Evolutionary conservation across 176 grass and related monocot genomes (phyloP).

Genomic region (Avena atlantica): DNA sequence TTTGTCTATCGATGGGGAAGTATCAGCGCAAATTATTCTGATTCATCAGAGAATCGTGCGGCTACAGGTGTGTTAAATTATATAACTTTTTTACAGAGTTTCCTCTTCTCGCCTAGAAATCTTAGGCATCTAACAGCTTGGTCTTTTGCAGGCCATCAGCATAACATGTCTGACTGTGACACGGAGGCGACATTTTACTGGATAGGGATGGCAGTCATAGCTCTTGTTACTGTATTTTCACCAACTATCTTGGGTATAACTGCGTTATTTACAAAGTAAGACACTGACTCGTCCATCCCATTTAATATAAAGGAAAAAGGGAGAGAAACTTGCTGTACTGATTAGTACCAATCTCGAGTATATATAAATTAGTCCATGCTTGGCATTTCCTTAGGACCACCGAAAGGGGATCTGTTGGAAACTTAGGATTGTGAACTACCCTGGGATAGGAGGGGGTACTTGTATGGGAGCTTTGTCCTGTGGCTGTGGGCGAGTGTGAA

Average conservation of each 20-base stretch:
- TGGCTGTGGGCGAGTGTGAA: neutral
- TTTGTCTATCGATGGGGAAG: constrained; percentile 74
- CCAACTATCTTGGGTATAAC: constrained; percentile 78
- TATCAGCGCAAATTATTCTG: constrained; percentile 53
- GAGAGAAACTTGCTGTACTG: neutral
- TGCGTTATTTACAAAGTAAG: constrained; percentile 87
- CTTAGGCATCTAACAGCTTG: constrained; percentile 18
- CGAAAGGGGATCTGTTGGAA: neutral
- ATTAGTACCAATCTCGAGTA: constrained; percentile 1
- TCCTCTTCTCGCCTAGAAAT: neutral
- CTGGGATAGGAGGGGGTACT: neutral
- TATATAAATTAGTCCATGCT: neutral
- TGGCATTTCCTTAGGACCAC: neutral
- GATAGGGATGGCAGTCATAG: constrained; percentile 72
- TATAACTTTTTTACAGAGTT: constrained; percentile 26
- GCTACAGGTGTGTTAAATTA: constrained; percentile 69
- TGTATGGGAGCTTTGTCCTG: neutral
- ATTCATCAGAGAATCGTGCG: constrained; percentile 59
- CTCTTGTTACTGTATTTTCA: constrained; percentile 57
- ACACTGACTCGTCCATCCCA: neutral
- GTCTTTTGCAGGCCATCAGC: constrained; percentile 67
- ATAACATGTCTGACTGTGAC: constrained; percentile 59
- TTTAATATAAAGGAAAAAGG: constrained; percentile 6
- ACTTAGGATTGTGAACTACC: neutral
- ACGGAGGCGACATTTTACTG: constrained; percentile 63